Base-by-base conservation (phyloP, 2,329 filamentous ascomycete species). In the Fusarium keratoplasticum region DNA sequence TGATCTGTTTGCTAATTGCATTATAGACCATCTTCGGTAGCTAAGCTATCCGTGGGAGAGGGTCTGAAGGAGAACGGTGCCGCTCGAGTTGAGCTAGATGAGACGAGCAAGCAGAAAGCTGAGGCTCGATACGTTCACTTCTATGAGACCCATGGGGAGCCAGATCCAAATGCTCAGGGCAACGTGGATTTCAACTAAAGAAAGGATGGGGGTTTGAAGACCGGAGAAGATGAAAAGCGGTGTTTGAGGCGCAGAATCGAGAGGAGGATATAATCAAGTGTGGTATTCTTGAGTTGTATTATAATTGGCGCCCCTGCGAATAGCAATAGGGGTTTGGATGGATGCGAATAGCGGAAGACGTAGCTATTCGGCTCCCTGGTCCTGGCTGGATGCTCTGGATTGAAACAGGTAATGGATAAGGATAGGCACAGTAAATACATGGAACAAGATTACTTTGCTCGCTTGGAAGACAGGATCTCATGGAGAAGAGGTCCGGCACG, bases 81-180 rank as follows among this genome's bases (percentile, higher is more conserved):
- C 20, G 72, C 80, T 0, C 74, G 78, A 11, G 81, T 81, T 3
- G 87, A 88, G 61, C 79, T 91, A 58, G 89, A 91, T 71, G 88
- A 88, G 25, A 82, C 82, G 0, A 87, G 85, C 40, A 83, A 83
- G 69, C 80, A 80, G 29, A 88, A 87, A 79, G 89, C 89, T 5
- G 88, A 90, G 76, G 81, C 85, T 62, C 80, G 82, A 60, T 88
- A 87, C 77, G 81, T 84, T 64, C 86, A 82, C 69, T 91, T 87
- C 76, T 91, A 88, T 73, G 85, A 90, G 75, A 84, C 87, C 33
- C 86, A 88, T 61, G 78, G 75, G 40, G 87, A 89, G 55, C 83
- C 85, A 3, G 84, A 86, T 57, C 73, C 84, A 13, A 84, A 84
- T 50, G 85, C 85, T 0, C 85, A 86, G 71, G 89, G 88, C 5